Evolutionary conservation across 2,329 filamentous ascomycete genomes (phyloP), one percentile per base, ranked within the genome.

Genomic region (Cercospora berteroae): DNA sequence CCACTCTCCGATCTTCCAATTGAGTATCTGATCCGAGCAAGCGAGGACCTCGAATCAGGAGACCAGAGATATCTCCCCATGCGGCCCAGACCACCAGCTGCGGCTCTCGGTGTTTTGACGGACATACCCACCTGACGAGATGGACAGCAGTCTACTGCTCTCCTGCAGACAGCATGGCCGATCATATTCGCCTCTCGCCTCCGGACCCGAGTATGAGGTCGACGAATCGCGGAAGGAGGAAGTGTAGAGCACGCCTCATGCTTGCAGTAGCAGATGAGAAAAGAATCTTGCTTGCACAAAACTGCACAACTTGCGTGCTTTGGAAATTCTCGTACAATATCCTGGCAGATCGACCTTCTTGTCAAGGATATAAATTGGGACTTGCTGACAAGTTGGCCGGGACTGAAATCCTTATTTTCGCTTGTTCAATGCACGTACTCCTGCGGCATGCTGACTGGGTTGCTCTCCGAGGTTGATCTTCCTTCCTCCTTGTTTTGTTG

Each of bases 71-170:
- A 12, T 9, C 13, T 52, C 23, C n/a, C 48, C 48, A 52, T 52
- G 29, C 48, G 48, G 12, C 23, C 23, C 48, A 48, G 48, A 27
- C 48, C 48, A 25, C 23, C 48, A 27, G 23, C 48, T 27, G 48
- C n/a, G 16, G 36, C 29, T 13, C 48, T 61, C 59, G 59, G 59
- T 31, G 59, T 29, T 12, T 42, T 50, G 59, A 61, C 59, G 59
- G 59, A n/a, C 57, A 25, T 25, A 60, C n/a, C 50, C 2, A 2
- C 36, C 36, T 39, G 36, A 44, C 5, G 39, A 27, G 25, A 27
- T 27, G 25, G 5, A 27, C 25, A 39, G 13, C 13, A 5, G 36
- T 0, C 16, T 39, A 2, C 36, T 39, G 36, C 36, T 39, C 33
- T 39, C 36, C 5, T n/a, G 36, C 36, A 39, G 36, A 39, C 5